phyloP scores from a whole-genome alignment of 768 basidiomycete species.

The Mycena filopes region DNA sequence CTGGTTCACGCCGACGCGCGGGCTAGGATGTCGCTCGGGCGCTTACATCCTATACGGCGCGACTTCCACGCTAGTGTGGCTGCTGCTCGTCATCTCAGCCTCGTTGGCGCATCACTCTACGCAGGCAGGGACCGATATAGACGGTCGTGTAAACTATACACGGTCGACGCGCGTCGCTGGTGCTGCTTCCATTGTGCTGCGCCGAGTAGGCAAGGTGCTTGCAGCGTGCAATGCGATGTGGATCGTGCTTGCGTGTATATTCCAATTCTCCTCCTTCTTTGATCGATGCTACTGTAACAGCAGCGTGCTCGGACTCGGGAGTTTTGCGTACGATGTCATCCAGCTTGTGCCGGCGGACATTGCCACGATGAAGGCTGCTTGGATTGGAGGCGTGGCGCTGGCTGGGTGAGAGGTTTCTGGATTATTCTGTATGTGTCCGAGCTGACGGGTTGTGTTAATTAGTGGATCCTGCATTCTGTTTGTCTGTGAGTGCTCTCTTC shows the following conservation, averaged over 20 bases:
- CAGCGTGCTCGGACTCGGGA: conserved; percentile 42
- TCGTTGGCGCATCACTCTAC: conserved; percentile 41
- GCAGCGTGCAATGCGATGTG: conserved; percentile 45
- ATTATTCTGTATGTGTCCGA: background rate
- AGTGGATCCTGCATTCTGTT: conserved; percentile 17
- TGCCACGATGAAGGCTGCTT: conserved; percentile 40
- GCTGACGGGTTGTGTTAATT: background rate
- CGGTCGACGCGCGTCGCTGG: conserved; percentile 29
- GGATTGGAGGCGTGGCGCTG: conserved; percentile 50
- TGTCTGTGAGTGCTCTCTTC: background rate
- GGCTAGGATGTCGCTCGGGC: conserved; percentile 37
- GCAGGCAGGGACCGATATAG: background rate
- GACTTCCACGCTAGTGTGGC: conserved; percentile 38
- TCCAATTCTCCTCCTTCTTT: conserved; percentile 47
- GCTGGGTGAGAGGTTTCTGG: conserved; percentile 24
- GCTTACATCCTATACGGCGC: conserved; percentile 39
- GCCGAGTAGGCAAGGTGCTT: conserved; percentile 43
- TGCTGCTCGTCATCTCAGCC: conserved; percentile 38
- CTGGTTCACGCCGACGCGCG: conserved; percentile 41
- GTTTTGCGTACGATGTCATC: conserved; percentile 45
- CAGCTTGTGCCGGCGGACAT: conserved; percentile 34
- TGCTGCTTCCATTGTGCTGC: conserved; percentile 37
- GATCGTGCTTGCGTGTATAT: conserved; percentile 42
- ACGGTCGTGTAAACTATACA: background rate
- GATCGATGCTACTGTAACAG: conserved; percentile 51